These are phyloP conservation scores for Aureobasidium sp. DNA, from an alignment of 2,329 filamentous ascomycete species.

Conservation along the genomic window DNA sequence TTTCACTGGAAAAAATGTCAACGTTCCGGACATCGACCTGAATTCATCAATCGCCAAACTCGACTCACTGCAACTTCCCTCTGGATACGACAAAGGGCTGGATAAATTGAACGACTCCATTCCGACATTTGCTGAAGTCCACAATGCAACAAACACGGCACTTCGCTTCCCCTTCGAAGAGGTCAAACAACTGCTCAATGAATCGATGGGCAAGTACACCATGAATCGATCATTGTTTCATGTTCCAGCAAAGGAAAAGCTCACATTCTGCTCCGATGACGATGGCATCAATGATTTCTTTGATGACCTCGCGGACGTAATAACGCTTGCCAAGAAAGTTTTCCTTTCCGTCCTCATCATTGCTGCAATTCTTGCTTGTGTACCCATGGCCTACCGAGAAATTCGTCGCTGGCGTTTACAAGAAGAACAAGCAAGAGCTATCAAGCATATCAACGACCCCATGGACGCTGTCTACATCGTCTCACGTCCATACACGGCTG, in stretches of 20 bases:
- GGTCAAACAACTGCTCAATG: constrained; percentile 66
- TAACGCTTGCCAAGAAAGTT: constrained; percentile 62
- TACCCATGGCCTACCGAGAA: constrained; percentile 76
- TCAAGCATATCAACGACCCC: constrained; percentile 64
- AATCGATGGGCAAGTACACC: constrained; percentile 62
- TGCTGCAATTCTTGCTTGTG: constrained; percentile 63
- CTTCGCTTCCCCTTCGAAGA: constrained; percentile 75
- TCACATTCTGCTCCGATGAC: constrained; percentile 86
- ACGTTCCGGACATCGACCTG: constrained; percentile 56
- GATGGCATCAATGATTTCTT: constrained; percentile 81
- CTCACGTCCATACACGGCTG: constrained; percentile 70
- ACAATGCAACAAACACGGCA: constrained; percentile 70
- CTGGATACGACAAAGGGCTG: constrained; percentile 61
- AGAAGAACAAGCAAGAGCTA: constrained; percentile 60
- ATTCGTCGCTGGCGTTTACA: constrained; percentile 69
- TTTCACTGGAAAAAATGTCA: constrained; percentile 33
- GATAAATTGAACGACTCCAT: constrained; percentile 68
- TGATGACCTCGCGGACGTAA: constrained; percentile 58
- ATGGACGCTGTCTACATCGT: constrained; percentile 87
- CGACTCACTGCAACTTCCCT: constrained; percentile 61
- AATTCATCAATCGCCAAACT: constrained; percentile 58
- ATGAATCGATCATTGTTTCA: constrained; percentile 77
- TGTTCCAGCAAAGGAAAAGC: constrained; percentile 70
- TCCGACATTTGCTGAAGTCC: constrained; percentile 74
- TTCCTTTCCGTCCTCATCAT: constrained; percentile 70